Conservation (phyloP, 768 basidiomycete species). For the Amanita pseudoporphyria region DNA sequence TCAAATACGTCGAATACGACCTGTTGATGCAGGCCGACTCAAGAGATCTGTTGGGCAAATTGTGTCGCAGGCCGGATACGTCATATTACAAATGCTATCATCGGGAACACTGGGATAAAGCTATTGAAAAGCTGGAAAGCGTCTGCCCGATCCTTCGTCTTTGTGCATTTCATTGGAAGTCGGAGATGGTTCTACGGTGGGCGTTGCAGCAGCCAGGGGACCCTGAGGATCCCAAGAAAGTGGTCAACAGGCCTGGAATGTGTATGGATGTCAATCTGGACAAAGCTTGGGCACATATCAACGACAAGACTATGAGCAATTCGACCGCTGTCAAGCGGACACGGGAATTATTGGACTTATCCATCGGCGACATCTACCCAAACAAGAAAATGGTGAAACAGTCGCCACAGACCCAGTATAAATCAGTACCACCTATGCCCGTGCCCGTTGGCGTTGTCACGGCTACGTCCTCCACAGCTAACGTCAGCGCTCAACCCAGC, state of each 20-base stretch:
- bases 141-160: slow-evolving; percentile 1
- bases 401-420: not conserved
- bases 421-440: not conserved
- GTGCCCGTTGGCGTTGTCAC: not conserved
- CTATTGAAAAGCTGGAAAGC: slow-evolving; percentile 1
- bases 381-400: not conserved
- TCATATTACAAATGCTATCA: slow-evolving; percentile 1
- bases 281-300: not conserved
- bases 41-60: not conserved
- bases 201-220: slow-evolving; percentile 2
- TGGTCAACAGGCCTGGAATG: not conserved
- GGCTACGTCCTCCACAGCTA: not conserved
- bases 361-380: not conserved
- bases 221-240: not conserved
- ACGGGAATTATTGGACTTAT: slow-evolving; percentile 1
- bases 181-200: slow-evolving; percentile 1
- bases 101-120: not conserved
- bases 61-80: not conserved
- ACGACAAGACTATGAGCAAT: not conserved
- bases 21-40: not conserved
- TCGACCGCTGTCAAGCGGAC: slow-evolving; percentile 1
- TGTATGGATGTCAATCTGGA: not conserved
- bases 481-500: not conserved
- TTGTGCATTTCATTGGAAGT: slow-evolving; percentile 5
- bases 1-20: not conserved